These are phyloP conservation scores for Straminergon stramineum DNA, from an alignment of 225 moss, liverwort and hornwort genomes.

Conservation along the genomic window DNA sequence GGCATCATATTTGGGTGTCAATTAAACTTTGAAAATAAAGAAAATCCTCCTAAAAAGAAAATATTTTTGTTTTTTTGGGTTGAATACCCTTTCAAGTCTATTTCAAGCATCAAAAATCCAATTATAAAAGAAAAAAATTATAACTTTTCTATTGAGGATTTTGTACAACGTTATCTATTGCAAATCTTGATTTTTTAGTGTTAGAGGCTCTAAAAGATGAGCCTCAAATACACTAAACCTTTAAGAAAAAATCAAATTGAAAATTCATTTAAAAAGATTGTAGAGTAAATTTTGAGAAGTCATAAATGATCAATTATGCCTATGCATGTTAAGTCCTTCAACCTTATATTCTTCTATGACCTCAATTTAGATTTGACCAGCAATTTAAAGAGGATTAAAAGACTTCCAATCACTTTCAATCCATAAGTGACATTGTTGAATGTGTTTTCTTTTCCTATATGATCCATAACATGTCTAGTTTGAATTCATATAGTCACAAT, in stretches of 20 bases:
- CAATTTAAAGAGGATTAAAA: too few species aligned
- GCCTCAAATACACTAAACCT: background rate
- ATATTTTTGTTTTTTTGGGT: background rate
- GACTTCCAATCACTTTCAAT: background rate
- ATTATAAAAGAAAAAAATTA: background rate
- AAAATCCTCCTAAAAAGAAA: background rate
- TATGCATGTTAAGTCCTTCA: background rate
- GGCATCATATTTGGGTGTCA: background rate
- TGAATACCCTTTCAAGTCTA: background rate
- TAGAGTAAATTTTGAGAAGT: background rate
- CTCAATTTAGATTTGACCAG: background rate
- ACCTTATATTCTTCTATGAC: background rate
- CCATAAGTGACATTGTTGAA: background rate
- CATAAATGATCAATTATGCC: fast-evolving
- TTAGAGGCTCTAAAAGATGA: background rate
- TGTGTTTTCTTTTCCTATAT: background rate
- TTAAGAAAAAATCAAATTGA: background rate
- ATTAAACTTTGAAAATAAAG: background rate
- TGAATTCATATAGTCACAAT: background rate
- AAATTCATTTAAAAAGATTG: background rate
- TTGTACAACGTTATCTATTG: background rate
- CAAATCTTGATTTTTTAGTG: background rate
- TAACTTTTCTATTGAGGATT: background rate
- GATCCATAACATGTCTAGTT: background rate
- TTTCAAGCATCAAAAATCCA: background rate